Conservation (phyloP, 371 early-diverging fungal genomes). For the Nematocida sp. region DNA sequence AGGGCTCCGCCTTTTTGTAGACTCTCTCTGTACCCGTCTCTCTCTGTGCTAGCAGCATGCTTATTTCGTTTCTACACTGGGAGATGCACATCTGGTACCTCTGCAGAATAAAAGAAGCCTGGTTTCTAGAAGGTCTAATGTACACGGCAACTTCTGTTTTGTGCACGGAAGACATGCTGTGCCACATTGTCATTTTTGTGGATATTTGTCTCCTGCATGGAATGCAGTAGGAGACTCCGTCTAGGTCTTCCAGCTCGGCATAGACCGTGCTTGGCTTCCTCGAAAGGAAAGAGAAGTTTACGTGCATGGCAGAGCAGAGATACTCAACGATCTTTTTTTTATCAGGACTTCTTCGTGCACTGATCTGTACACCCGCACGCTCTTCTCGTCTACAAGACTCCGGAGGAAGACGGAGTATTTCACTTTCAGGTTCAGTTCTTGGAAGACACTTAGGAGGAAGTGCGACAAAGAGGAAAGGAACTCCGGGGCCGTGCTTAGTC, state of each 20-base stretch:
- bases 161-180: constrained; percentile 7
- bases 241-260: no score
- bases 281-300: no score
- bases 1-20: no score
- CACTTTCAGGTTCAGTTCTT: neutral
- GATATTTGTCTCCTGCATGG: constrained; percentile 3
- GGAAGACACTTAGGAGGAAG: neutral
- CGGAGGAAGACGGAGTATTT: neutral
- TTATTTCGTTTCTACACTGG: no score
- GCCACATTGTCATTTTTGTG: neutral
- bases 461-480: no score
- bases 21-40: no score
- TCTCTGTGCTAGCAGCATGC: no score
- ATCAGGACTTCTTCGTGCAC: constrained; percentile 8
- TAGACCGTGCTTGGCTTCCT: no score
- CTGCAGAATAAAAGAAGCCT: neutral
- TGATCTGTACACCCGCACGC: neutral
- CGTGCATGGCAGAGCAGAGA: neutral
- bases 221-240: constrained; percentile 35
- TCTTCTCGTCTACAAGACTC: neutral
- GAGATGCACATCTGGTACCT: no score
- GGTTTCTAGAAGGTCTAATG: neutral
- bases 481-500: no score
- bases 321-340: constrained; percentile 12
- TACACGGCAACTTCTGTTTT: neutral